These are phyloP conservation scores for Salvia hispanica DNA, from an alignment of 257 asterid species.

Conservation along the genomic window DNA sequence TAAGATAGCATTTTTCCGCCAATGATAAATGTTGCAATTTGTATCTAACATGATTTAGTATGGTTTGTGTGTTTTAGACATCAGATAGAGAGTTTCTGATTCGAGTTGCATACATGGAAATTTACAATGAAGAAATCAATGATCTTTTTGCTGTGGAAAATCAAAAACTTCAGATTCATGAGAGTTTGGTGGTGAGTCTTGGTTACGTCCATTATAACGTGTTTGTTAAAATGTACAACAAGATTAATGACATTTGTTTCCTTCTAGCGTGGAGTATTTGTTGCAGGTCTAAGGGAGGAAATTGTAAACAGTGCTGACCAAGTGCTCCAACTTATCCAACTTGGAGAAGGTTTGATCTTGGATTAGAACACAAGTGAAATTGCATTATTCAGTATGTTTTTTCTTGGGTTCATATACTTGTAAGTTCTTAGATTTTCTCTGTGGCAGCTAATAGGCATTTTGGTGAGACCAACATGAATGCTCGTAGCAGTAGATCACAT, in stretches of 20 bases:
- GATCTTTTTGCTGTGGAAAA: constrained; percentile 89
- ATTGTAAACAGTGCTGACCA: constrained; percentile 81
- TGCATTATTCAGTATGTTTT: constrained; percentile 11
- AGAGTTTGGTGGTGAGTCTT: constrained; percentile 86
- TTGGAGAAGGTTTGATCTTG: constrained; percentile 83
- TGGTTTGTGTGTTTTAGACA: constrained; percentile 45
- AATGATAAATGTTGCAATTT: background rate
- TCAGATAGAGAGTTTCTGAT: constrained; percentile 84
- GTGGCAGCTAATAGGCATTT: constrained; percentile 90
- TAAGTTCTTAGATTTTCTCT: constrained; percentile 25
- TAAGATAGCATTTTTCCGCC: constrained; percentile 29
- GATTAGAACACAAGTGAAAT: constrained; percentile 25
- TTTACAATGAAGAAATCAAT: constrained; percentile 90
- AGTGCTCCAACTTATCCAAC: constrained; percentile 81
- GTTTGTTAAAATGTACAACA: constrained; percentile 17
- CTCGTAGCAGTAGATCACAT: constrained; percentile 95
- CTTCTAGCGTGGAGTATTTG: constrained; percentile 92
- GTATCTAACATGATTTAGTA: constrained; percentile 17
- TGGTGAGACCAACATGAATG: constrained; percentile 98
- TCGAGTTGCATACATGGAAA: constrained; percentile 98
- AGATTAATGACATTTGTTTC: constrained; percentile 27
- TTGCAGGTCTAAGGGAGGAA: constrained; percentile 97
- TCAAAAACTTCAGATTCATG: constrained; percentile 94
- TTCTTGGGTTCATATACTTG: constrained; percentile 19
- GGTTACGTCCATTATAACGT: constrained; percentile 17